A percentile compares a stretch with the other conserved stretches of the same genome.
Conservation (phyloP, 2,329 filamentous ascomycete genomes). For the Penicillium paneum region DNA sequence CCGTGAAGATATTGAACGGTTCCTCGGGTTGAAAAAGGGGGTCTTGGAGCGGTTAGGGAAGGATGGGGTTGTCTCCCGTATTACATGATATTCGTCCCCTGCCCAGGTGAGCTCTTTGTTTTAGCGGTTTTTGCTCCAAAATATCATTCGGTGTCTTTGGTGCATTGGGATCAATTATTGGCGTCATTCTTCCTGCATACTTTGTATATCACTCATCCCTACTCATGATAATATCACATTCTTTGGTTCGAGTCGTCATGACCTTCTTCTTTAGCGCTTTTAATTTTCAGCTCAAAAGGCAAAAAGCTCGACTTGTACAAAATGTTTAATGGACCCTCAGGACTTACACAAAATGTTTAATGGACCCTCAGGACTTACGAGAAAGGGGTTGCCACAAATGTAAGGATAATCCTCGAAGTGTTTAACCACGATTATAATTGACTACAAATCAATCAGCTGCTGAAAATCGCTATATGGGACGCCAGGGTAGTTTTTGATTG, state of each 20-base stretch:
- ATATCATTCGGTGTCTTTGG: neutral
- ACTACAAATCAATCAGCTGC: neutral
- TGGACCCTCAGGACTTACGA: too few relatives aligned
- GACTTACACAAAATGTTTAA: neutral
- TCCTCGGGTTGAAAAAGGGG: constrained; percentile 45
- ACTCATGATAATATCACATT: constrained; percentile 1
- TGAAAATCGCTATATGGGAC: neutral
- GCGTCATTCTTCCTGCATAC: neutral
- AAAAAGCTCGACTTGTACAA: neutral
- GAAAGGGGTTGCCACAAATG: neutral
- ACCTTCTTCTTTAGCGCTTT: neutral
- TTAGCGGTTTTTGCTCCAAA: neutral
- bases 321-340: neutral
- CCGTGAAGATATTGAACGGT: constrained; percentile 43
- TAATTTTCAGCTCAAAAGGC: neutral
- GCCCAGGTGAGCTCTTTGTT: neutral
- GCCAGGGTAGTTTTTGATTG: neutral
- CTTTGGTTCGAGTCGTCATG: neutral
- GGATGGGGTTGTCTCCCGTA: constrained; percentile 32
- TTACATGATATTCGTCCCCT: constrained; percentile 7
- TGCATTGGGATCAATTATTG: neutral
- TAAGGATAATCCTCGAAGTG: neutral
- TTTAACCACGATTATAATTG: neutral
- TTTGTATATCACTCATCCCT: constrained; percentile 4
- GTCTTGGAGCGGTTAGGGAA: constrained; percentile 41